Evolutionary conservation across 345 rosid genomes (phyloP), one percentile per base, ranked within the genome.

Genomic region (Citrus glauca): DNA sequence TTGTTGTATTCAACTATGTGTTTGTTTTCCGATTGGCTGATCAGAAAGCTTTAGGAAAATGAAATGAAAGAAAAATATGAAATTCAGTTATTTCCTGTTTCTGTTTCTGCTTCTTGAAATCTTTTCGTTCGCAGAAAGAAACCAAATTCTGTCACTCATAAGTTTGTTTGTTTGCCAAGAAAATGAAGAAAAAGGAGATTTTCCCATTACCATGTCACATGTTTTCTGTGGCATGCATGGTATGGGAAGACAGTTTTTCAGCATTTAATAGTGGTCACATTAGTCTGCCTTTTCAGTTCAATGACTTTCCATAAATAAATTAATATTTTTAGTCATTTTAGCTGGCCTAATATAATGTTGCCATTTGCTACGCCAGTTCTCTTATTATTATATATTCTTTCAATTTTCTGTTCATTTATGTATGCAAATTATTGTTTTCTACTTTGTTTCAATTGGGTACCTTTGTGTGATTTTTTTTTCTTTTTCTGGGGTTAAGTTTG

Each of bases 11-110:
- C 50, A 42, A 42, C 14, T 42, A 42, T 42, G 13, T 11, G 13
- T 11, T 45, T 11, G 50, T 45, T 45, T 45, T 65, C 60, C 64
- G 72, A 55, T 71, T 80, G 77, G 79, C 71, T 50, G 32, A 38
- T 50, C 73, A 70, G 79, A 80, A 80, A 76, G 55, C 33, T 60
- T 30, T 13, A 6, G 71, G 40, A 17, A 57, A 74, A 20, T 28
- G 42, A 9, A 57, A 9, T 38, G 40, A 20, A 7, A 40, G 27
- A 0, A 42, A 69, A 35, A 33, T 35, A 24, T 66, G 0, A 28
- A 30, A 13, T 64, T 20, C 0, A 1, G 9, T 65, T 17, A 22
- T 65, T 65, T 65, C 19, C 69, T 65, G 40, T 32, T 9, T 60
- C 32, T 37, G 42, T 38, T 38, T 38, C 42, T 60, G 14, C 3